Evolutionary conservation across 345 rosid genomes (phyloP), one percentile per base, ranked within the genome.

Genomic region (Triadica sebifera): DNA sequence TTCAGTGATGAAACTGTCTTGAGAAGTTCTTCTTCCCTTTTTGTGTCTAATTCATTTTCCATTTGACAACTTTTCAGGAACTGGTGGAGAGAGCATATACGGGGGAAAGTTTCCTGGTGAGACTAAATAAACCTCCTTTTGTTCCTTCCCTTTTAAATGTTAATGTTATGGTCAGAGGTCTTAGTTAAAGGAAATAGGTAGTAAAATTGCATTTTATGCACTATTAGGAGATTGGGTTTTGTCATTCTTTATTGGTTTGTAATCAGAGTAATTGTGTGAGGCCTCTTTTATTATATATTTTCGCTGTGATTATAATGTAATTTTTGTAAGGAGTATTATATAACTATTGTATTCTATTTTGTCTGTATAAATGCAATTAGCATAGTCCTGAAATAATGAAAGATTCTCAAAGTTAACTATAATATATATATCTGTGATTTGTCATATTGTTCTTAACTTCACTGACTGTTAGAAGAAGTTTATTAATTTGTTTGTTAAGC

Each of bases 51-150:
- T 64, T 46, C 70, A 10, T 72, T 68, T 70, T 76, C 57, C 46
- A 20, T 74, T 55, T 22, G 49, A 45, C 55, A 46, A 9, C 69
- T 65, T 74, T 83, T 69, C 85, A 95, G 99, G 99, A 52, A 84
- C 92, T 78, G 83, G 86, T 78, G 99, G 99, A 75, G 98, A 95
- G 81, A 91, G 97, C 86, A 93, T 95, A 68, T 95, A 89, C 75
- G 94, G 79, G 52, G 91, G 84, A 34, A 88, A 86, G 56, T 95
- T 95, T 87, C 97, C 99, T 68, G 99, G 99, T 95, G 73, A 80
- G 92, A 67, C 24, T 57, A 0, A 51, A 65, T 12, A 24, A 38
- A 19, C 10, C 16, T 57, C 25, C 15, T 22, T 75, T 47, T 12
- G 4, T 38, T 11, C 13, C 5, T 29, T 29, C 34, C 34, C 2